A percentile compares a stretch with the other conserved stretches of the same genome.
phyloP scores from a whole-genome alignment of 1,284 basidiomycete genomes.

The Sanghuangporus weigelae region DNA sequence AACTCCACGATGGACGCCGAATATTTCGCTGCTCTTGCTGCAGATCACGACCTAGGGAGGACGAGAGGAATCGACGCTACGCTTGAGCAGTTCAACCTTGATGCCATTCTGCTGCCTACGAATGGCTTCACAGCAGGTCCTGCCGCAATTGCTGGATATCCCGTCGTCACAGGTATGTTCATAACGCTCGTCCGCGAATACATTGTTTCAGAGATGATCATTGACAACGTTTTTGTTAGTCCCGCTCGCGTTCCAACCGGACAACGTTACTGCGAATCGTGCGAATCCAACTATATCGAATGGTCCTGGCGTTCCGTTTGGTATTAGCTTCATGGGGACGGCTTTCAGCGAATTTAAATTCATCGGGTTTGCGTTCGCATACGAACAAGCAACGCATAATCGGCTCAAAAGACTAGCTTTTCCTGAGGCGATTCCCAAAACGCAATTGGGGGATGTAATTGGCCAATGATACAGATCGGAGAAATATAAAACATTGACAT shows the following conservation, averaged over 20 bases:
- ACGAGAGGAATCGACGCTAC: constrained; percentile 42
- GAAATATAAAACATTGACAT: background rate
- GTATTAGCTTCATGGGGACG: constrained; percentile 44
- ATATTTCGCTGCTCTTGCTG: constrained; percentile 35
- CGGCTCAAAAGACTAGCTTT: constrained; percentile 39
- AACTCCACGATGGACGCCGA: constrained; percentile 32
- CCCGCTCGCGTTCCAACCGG: constrained; percentile 43
- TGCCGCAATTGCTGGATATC: constrained; percentile 39
- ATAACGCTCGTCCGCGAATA: background rate
- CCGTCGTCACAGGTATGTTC: constrained; percentile 32
- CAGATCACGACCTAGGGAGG: constrained; percentile 33
- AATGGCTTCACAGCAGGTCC: constrained; percentile 24
- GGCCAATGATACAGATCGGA: background rate
- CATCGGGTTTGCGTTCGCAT: constrained; percentile 46
- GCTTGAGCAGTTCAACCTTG: constrained; percentile 35
- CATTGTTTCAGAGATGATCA: background rate
- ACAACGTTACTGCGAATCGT: constrained; percentile 27
- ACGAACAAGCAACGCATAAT: constrained; percentile 48
- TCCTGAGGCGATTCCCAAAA: constrained; percentile 41
- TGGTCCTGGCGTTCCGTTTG: constrained; percentile 43
- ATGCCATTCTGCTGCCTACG: constrained; percentile 40
- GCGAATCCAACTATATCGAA: constrained; percentile 30
- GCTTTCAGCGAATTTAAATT: constrained; percentile 47
- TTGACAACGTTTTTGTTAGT: constrained; percentile 26
- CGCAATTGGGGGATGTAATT: constrained; percentile 43